Base-by-base conservation (phyloP, 1,139 yeast species). In the Suhomyces taliae region DNA sequence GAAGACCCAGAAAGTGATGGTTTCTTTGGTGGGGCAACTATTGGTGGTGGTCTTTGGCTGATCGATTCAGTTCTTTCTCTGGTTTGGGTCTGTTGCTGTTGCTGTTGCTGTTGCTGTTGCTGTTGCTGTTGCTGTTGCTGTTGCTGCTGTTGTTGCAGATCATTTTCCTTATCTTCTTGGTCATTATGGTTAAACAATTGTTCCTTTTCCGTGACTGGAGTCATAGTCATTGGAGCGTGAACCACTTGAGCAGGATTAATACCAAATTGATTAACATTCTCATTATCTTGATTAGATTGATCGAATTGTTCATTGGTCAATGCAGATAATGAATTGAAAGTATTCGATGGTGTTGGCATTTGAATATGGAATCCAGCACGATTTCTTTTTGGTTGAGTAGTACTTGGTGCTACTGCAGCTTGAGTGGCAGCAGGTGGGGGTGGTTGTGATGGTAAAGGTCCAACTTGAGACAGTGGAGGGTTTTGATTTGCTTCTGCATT, bases 131-230 rank as follows among this genome's bases (percentile, higher is more conserved):
- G 32, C 7, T 29, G 15, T 14, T 14, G 15, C 15, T 14, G 15
- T 14, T 19, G 24, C 6, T 19, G 24, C 24, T 4, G 32, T 11
- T 29, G 32, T 11, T 29, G 32, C 9, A 11, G 32, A 1, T 54
- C 53, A 2, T 49, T 24, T 11, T 53, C 58, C 10, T 52, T 55
- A 7, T 55, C 59, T 19, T 54, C 53, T 4, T 52, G 39, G 8
- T 51, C 57, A 7, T 49, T 54, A 10, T 55, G 57, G 12, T 45
- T 47, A n/a, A 56, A 52, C 2, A 43, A 39, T 34, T 53, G 52
- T 32, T 60, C 80, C 55, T 76, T 82, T 56, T 86, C 95, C 1
- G 87, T 76, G 2, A 86, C 82, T 0, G 93, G 95, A 0, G 95
- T 86, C 95, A 86, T 86, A 0, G 88, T 78, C 56, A 85, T 68